Evolutionary conservation across 805 yeast species (phyloP).

Genomic region (Candida namnaoensis): DNA sequence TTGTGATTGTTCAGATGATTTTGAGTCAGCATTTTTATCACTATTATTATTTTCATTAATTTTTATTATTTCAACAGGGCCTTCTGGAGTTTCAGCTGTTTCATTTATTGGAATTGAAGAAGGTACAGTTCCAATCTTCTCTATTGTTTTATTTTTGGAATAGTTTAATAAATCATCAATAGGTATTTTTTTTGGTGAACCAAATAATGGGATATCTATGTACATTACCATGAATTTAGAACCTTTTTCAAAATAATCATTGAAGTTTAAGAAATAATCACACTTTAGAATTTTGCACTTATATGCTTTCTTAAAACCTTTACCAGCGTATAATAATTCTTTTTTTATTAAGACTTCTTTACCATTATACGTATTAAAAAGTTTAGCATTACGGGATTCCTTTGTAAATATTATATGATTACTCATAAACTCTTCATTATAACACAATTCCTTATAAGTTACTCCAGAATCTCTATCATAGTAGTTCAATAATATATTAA

Average conservation of each 20-base stretch:
- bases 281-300: slow-evolving; percentile 34
- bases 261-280: slow-evolving; percentile 43
- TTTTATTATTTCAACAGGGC: too few species aligned
- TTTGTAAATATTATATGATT: slow-evolving; percentile 48
- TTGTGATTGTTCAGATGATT: too few species aligned
- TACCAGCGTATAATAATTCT: slow-evolving; percentile 44
- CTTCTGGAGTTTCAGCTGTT: too few species aligned
- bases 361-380: slow-evolving; percentile 46
- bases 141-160: too few species aligned
- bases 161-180: too few species aligned
- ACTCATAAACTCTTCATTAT: slow-evolving; percentile 48
- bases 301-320: slow-evolving; percentile 44
- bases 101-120: too few species aligned
- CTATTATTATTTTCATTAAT: too few species aligned
- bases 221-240: slow-evolving; percentile 46
- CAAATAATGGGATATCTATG: slow-evolving; percentile 48
- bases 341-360: slow-evolving; percentile 48
- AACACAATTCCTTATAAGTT: slow-evolving; percentile 43
- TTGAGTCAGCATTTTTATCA: too few species aligned
- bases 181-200: slow-evolving; percentile 18
- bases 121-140: too few species aligned
- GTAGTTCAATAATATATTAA: slow-evolving; percentile 32
- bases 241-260: slow-evolving; percentile 51
- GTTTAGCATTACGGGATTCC: slow-evolving; percentile 22
- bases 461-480: slow-evolving; percentile 28